Conservation (phyloP, 371 early-diverging fungal genomes). For the Mucor ambiguus region DNA sequence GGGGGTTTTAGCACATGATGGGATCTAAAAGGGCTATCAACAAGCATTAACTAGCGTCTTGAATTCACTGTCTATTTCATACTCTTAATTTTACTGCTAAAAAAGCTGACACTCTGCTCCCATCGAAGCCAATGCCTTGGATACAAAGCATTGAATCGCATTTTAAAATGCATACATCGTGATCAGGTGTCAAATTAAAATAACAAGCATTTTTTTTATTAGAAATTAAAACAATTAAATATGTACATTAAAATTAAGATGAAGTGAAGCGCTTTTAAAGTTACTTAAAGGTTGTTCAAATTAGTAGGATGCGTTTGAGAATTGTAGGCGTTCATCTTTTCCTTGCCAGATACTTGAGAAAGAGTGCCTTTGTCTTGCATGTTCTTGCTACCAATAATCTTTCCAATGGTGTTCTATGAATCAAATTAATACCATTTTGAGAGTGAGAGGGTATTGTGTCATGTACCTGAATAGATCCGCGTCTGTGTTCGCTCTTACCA, state of each 20-base stretch:
- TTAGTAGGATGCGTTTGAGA: background rate
- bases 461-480: constrained; percentile 7
- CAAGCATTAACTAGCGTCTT: background rate
- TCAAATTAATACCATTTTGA: background rate
- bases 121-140: too few species aligned
- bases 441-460: background rate
- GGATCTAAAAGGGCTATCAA: background rate
- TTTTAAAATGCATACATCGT: background rate
- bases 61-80: too few species aligned
- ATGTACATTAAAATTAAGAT: background rate
- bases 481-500: constrained; percentile 5
- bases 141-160: background rate
- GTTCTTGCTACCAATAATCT: constrained; percentile 5
- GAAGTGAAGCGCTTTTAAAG: background rate
- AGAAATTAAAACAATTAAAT: background rate
- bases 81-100: background rate
- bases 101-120: too few species aligned
- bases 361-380: constrained; percentile 9
- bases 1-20: background rate
- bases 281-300: background rate
- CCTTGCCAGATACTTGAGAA: constrained; percentile 10
- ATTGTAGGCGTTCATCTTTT: constrained; percentile 5
- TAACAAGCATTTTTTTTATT: background rate
- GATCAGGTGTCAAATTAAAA: background rate
- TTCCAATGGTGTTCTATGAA: constrained; percentile 14